A percentile compares a stretch with the other conserved stretches of the same genome.
Evolutionary conservation across 805 yeast genomes (phyloP).

Genomic region (baker's yeast (Saccharomyces cerevisiae)): DNA sequence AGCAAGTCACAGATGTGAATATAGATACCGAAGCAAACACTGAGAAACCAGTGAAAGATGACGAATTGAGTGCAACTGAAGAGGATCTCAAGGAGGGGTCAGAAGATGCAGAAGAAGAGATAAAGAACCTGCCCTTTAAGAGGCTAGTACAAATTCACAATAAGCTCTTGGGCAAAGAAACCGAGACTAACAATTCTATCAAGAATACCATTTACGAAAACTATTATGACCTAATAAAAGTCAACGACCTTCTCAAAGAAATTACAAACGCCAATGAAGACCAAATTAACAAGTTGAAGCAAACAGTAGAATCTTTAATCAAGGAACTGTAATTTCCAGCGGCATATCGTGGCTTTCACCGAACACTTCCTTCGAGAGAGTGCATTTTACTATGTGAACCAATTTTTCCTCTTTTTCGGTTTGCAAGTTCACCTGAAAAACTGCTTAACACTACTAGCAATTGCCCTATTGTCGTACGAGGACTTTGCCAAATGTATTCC

Average conservation of each 20-base stretch:
- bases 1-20: background rate
- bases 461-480: background rate
- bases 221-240: slow-evolving; percentile 62
- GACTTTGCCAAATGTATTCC: background rate
- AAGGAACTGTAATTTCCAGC: background rate
- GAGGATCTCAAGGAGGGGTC: background rate
- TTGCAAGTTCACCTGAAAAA: background rate
- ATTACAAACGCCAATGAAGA: slow-evolving; percentile 10
- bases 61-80: background rate
- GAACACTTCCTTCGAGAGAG: background rate
- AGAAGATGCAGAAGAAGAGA: slow-evolving; percentile 4
- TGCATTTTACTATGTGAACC: background rate
- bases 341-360: background rate
- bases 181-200: slow-evolving; percentile 36
- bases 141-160: slow-evolving; percentile 24
- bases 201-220: slow-evolving; percentile 69
- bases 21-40: background rate
- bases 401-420: background rate
- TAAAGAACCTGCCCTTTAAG: slow-evolving; percentile 13
- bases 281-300: slow-evolving; percentile 10
- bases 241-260: slow-evolving; percentile 45
- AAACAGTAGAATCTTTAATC: slow-evolving; percentile 4
- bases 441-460: background rate
- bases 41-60: background rate
- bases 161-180: slow-evolving; percentile 21